Percentiles rank a stretch among this genome's conserved stretches.
phyloP scores from a whole-genome alignment of 2,329 filamentous ascomycete species.

The Xylaria sp. region DNA sequence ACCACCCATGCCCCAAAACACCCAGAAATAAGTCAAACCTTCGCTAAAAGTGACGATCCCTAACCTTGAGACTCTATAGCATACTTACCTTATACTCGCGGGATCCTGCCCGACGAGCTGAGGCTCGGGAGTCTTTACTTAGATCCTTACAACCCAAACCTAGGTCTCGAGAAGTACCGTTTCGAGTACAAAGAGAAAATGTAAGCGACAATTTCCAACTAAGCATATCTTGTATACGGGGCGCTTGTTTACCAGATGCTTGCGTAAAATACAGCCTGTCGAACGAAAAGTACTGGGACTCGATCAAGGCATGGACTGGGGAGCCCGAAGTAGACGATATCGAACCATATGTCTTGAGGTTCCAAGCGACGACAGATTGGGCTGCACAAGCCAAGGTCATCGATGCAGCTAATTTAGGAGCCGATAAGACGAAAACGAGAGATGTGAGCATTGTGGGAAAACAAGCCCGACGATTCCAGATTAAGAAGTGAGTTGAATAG shows the following conservation, averaged over 20 bases:
- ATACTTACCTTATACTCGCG: slow-evolving; percentile 20
- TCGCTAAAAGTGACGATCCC: neutral
- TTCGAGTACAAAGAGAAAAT: slow-evolving; percentile 21
- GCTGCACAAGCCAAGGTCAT: slow-evolving; percentile 19
- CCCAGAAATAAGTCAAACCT: neutral
- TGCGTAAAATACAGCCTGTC: slow-evolving; percentile 2
- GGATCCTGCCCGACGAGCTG: slow-evolving; percentile 21
- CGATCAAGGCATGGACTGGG: slow-evolving; percentile 14
- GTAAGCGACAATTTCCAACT: neutral
- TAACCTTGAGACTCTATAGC: neutral
- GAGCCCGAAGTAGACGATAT: slow-evolving; percentile 22
- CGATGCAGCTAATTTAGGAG: slow-evolving; percentile 14
- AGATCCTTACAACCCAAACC: slow-evolving; percentile 17
- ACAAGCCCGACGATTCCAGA: slow-evolving; percentile 21
- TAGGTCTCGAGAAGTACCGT: slow-evolving; percentile 22
- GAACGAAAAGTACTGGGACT: slow-evolving; percentile 20
- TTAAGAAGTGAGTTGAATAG: slow-evolving; percentile 19
- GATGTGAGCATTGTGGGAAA: slow-evolving; percentile 23
- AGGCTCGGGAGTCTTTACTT: slow-evolving; percentile 24
- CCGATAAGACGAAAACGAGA: slow-evolving; percentile 11
- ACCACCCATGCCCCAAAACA: slow-evolving; percentile 31
- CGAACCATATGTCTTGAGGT: slow-evolving; percentile 18
- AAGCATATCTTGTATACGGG: neutral
- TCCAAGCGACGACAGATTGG: slow-evolving; percentile 15
- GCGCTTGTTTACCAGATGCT: neutral